Evolutionary conservation across 257 asterid species (phyloP).

Genomic region (Voacanga thouarsii): DNA sequence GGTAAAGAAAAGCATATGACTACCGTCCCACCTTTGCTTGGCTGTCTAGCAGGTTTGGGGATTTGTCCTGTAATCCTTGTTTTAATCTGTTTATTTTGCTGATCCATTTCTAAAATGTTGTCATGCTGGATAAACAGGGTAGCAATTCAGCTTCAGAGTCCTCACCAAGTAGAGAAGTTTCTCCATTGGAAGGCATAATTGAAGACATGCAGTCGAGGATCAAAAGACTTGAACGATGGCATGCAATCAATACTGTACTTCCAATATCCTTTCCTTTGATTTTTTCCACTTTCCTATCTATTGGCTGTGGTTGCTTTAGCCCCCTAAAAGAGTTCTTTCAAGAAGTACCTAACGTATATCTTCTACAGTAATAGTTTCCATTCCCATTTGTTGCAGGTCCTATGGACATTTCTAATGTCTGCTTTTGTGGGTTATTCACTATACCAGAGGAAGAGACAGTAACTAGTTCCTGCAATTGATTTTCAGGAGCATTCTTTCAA

Average conservation of each 20-base stretch:
- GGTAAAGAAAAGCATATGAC: neutral
- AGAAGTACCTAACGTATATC: neutral
- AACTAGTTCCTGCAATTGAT: slow-evolving; percentile 4
- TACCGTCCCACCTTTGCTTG: too few relatives aligned
- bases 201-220: slow-evolving; percentile 94
- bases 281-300: neutral
- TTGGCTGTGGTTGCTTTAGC: neutral
- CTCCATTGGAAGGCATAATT: slow-evolving; percentile 64
- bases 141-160: slow-evolving; percentile 80
- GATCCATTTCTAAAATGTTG: neutral
- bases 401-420: slow-evolving; percentile 96
- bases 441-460: slow-evolving; percentile 71
- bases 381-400: slow-evolving; percentile 49
- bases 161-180: slow-evolving; percentile 75
- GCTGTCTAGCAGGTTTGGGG: neutral
- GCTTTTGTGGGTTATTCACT: slow-evolving; percentile 93
- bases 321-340: neutral
- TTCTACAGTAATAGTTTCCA: neutral
- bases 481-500: neutral
- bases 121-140: slow-evolving; percentile 46
- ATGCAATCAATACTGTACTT: slow-evolving; percentile 67
- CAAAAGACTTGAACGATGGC: slow-evolving; percentile 89
- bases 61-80: neutral
- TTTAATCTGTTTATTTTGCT: neutral
- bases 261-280: slow-evolving; percentile 13